These are phyloP conservation scores for Penicillium decumbens DNA, from an alignment of 2,329 filamentous ascomycete species.

Conservation along the genomic window DNA sequence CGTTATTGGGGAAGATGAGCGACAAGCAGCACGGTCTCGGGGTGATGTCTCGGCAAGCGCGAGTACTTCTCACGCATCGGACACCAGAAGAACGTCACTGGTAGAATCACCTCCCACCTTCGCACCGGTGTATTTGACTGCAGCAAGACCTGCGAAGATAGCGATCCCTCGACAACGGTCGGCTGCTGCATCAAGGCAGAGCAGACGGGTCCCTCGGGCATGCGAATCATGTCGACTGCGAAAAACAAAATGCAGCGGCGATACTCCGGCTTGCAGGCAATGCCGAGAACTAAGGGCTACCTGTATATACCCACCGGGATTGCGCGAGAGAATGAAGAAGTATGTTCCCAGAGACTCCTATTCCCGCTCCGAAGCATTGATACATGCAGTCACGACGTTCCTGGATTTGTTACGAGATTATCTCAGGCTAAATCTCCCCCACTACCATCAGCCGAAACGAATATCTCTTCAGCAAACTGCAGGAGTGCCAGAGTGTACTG, in stretches of 20 bases:
- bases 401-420: too few relatives aligned
- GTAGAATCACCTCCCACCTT: background rate
- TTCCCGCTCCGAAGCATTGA: background rate
- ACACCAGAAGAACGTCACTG: too few relatives aligned
- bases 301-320: constrained; percentile 40
- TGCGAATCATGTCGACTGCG: constrained; percentile 42
- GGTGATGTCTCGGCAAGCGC: too few relatives aligned
- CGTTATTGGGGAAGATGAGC: too few relatives aligned
- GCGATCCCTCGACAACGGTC: constrained; percentile 30
- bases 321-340: constrained; percentile 38
- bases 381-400: too few relatives aligned
- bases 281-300: constrained; percentile 36
- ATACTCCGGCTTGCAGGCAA: constrained; percentile 39
- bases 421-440: too few relatives aligned
- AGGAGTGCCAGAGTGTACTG: constrained; percentile 8
- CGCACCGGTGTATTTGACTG: background rate
- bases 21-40: too few relatives aligned
- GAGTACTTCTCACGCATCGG: too few relatives aligned
- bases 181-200: constrained; percentile 14
- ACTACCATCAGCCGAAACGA: constrained; percentile 2
- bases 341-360: constrained; percentile 9
- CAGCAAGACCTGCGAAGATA: constrained; percentile 21
- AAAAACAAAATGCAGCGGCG: constrained; percentile 45
- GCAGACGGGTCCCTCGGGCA: constrained; percentile 34
- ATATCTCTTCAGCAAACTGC: background rate